Evolutionary conservation across 108 stramenopile species (phyloP), one percentile per base, ranked within the genome.

Genomic region (Poteriospumella lacustris): DNA sequence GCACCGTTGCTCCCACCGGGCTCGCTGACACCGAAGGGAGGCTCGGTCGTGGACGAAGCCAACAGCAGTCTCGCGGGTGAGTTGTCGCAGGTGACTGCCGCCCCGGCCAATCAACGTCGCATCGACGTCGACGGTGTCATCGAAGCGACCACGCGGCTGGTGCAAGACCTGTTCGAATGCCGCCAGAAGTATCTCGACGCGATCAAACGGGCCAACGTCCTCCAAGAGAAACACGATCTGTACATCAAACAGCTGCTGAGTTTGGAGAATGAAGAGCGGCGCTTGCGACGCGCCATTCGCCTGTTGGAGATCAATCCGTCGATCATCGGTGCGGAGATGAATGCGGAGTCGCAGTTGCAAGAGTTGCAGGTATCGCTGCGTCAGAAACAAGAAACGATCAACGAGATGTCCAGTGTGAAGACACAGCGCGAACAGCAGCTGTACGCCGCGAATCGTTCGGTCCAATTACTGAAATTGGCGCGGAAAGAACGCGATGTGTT

Each of bases 211-310:
- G 34, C 34, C 24, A 1, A 0, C 0, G 0, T 29, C 5, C 38
- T 78, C 42, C 52, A 68, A 0, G 68, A 28, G 28, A 62, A 59
- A 12, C 29, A 31, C 2, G 28, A 2, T 5, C 34, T 59, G 34
- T 78, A 42, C 43, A 0, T 0, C 2, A 28, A 68, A 19, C 28
- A 33, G n/a, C 26, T 44, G 28, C 26, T 28, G 1, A 34, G 0
- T 26, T 3, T 59, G 64, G 77, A 78, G 29, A 59, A 78, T 38
- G 77, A 78, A 2, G 68, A 43, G 68, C 39, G 64, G 34, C 1
- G 31, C 0, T 59, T 78, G 38, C 58, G 58, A 43, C 0, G 43
- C 9, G 60, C 77, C 29, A 59, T 78, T 33, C 77, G 68, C n/a
- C 0, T 78, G 2, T 36, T 78, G 1, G 75, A 58, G 56, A 1